Evolutionary conservation across 768 basidiomycete genomes (phyloP).

Genomic region (Coprinopsis sp.): DNA sequence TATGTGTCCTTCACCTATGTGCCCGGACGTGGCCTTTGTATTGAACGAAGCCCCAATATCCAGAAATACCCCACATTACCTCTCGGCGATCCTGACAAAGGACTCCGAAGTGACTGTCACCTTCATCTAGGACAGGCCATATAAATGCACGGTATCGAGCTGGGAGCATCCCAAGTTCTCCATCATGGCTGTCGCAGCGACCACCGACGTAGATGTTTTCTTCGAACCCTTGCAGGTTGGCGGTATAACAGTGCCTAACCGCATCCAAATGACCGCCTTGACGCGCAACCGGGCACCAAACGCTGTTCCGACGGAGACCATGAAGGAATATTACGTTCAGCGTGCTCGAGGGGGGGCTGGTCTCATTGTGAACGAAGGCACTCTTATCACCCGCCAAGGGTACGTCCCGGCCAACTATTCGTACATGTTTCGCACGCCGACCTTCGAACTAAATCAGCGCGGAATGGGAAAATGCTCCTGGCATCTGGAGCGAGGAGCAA

Average conservation of each 20-base stretch:
- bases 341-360: conserved; percentile 28
- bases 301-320: conserved; percentile 27
- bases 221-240: conserved; percentile 33
- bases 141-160: too few species aligned
- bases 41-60: too few species aligned
- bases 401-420: not conserved
- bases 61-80: too few species aligned
- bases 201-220: too few species aligned
- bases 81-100: too few species aligned
- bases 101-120: too few species aligned
- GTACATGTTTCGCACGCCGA: too few species aligned
- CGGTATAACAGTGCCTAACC: conserved; percentile 31
- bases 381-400: conserved; percentile 31
- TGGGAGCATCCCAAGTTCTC: too few species aligned
- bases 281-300: conserved; percentile 36
- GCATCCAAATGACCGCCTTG: conserved; percentile 37
- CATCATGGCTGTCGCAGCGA: too few species aligned
- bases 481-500: conserved; percentile 35
- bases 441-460: conserved; percentile 32
- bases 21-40: too few species aligned
- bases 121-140: too few species aligned
- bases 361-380: conserved; percentile 31
- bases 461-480: conserved; percentile 34
- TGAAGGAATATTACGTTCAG: conserved; percentile 32
- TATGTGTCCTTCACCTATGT: too few species aligned